Evolutionary conservation across 192 early-diverging fungal species (phyloP), one percentile per base, ranked within the genome.

Genomic region (Backusella tuberculispora): DNA sequence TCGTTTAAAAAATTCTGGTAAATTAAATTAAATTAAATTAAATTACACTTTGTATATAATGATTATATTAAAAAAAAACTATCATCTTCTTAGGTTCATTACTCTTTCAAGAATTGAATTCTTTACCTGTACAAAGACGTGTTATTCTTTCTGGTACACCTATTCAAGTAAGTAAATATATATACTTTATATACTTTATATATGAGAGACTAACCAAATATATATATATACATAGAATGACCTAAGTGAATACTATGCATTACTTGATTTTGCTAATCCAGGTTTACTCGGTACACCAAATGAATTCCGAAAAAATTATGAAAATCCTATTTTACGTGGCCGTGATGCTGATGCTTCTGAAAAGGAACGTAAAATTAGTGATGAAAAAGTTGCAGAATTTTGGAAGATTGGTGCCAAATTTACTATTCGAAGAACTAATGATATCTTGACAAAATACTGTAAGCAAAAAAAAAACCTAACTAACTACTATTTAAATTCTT

Each of bases 81-180:
- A 92, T 73, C 95, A 94, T 3, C 97, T 96, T 76, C 0, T 81
- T 98, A 43, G 96, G 95, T 64, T 87, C 84, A 6, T 38, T 76
- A 12, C 68, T 74, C 1, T 78, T 73, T 38, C 12, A 78, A 45
- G 71, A 78, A 41, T 42, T 78, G 19, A 78, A 73, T 13, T 26
- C n/a, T 26, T 81, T 99, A 73, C 92, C 97, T 73, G 96, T 98
- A 0, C 91, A 96, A 77, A 83, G 96, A 0, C 85, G 97, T 48
- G 94, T 99, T 5, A 99, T 99, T 74, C 79, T 99, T 38, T 96
- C 97, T 0, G 98, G 98, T 9, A 99, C 98, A 9, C 98, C 98
- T 7, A 97, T 98, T 72, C 97, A 82, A 53, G 81, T 83, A 74
- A n/a, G 13, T 60, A 9, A 48, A 21, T 63, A 14, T 9, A 9